Evolutionary conservation across 352 stramenopile genomes (phyloP).

Genomic region (Phytophthora hibernalis): DNA sequence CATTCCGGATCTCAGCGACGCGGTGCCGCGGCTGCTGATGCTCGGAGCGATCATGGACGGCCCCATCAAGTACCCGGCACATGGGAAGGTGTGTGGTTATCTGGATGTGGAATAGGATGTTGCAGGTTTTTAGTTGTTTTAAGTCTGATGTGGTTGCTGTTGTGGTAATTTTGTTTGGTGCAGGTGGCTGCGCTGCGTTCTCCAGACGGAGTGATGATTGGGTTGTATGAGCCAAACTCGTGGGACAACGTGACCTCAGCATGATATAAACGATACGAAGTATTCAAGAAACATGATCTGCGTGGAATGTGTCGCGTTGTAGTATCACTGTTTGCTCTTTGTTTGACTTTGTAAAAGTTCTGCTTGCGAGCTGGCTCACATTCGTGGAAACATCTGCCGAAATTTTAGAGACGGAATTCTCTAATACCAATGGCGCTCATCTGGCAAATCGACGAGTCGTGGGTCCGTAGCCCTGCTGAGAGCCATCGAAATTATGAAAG

Average conservation of each 20-base stretch:
- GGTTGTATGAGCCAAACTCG: slow-evolving; percentile 91
- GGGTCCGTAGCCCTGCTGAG: no score
- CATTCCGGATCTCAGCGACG: slow-evolving; percentile 89
- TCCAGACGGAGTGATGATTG: slow-evolving; percentile 93
- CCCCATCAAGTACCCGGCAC: slow-evolving; percentile 93
- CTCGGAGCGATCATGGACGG: slow-evolving; percentile 91
- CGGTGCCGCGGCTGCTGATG: slow-evolving; percentile 85
- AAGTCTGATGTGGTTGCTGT: slow-evolving; percentile 1
- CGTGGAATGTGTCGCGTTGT: no score
- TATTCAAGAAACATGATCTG: not conserved
- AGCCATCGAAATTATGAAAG: no score
- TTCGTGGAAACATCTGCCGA: no score
- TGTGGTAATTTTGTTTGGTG: slow-evolving; percentile 1
- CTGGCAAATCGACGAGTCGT: no score
- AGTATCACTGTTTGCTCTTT: no score
- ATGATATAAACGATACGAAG: slow-evolving; percentile 26
- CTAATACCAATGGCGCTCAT: no score
- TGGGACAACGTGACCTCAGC: slow-evolving; percentile 87
- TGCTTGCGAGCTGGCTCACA: no score
- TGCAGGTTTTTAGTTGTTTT: not conserved
- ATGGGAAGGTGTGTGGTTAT: slow-evolving; percentile 70
- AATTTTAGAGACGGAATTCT: no score
- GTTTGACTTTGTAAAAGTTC: no score
- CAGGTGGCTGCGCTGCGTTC: slow-evolving; percentile 88
- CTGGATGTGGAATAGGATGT: not conserved